Percentiles rank a stretch among this genome's conserved stretches.
Conservation (phyloP, 148 eudicot genomes). For the Beta vulgaris region DNA sequence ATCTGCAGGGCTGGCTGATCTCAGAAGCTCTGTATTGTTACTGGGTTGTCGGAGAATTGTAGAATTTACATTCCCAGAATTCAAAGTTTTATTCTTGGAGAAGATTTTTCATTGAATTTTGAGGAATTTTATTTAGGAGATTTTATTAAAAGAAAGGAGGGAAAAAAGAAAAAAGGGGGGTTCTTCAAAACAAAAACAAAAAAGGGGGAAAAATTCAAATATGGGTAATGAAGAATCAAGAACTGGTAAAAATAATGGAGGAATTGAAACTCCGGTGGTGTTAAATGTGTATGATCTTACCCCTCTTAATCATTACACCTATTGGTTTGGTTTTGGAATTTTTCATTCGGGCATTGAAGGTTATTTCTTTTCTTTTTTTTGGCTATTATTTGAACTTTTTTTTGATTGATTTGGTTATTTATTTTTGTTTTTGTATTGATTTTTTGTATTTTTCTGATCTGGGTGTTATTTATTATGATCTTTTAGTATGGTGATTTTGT, state of each 20-base stretch:
- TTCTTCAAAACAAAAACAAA: neutral
- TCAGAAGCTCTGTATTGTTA: neutral
- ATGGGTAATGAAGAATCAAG: constrained; percentile 36
- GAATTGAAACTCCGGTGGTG: constrained; percentile 49
- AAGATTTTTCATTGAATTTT: neutral
- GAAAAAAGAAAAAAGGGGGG: neutral
- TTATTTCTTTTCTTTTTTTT: constrained; percentile 10
- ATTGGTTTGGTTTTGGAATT: constrained; percentile 78
- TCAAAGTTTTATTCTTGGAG: constrained; percentile 6
- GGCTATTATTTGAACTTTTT: neutral
- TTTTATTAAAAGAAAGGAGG: too few species aligned
- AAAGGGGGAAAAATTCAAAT: constrained; percentile 3
- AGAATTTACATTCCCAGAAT: neutral
- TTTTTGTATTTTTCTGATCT: neutral
- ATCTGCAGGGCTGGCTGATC: constrained; percentile 8
- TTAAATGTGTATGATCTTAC: constrained; percentile 74
- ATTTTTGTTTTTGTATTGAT: neutral
- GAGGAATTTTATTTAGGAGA: neutral
- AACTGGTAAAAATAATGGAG: constrained; percentile 25
- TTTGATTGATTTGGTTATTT: neutral
- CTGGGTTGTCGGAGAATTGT: constrained; percentile 12
- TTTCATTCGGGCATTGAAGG: constrained; percentile 92
- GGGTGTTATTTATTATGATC: neutral
- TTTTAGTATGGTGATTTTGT: neutral
- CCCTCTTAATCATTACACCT: constrained; percentile 64